Evolutionary conservation across 1,284 basidiomycete genomes (phyloP).

Genomic region (Cutaneotrichosporon sp.): DNA sequence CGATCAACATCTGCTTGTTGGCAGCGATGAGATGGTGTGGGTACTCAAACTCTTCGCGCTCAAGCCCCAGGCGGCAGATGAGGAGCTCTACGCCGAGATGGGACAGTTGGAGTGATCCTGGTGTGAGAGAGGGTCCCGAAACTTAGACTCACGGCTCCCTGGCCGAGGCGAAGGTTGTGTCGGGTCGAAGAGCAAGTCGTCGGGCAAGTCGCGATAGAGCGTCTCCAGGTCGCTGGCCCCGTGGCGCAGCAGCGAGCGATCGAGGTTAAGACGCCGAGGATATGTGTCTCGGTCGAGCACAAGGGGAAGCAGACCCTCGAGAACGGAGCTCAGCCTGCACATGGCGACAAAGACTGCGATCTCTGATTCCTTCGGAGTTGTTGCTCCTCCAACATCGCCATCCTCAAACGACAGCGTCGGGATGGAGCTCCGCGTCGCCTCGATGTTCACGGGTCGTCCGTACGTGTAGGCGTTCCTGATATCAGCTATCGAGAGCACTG

Average conservation of each 20-base stretch:
- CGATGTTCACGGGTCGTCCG: conserved; percentile 25
- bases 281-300: conserved; percentile 19
- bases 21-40: conserved; percentile 12
- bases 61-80: conserved; percentile 25
- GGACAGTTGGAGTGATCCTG: conserved; percentile 21
- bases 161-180: neutral
- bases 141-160: conserved; percentile 8
- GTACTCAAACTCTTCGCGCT: conserved; percentile 22
- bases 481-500: neutral
- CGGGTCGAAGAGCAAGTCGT: conserved; percentile 17
- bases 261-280: conserved; percentile 6
- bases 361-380: conserved; percentile 9
- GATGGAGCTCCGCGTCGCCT: conserved; percentile 12
- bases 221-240: conserved; percentile 22
- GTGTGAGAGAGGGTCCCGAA: neutral
- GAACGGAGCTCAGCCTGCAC: conserved; percentile 16
- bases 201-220: conserved; percentile 22
- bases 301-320: conserved; percentile 23
- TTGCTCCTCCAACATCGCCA: conserved; percentile 13
- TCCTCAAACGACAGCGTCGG: conserved; percentile 23
- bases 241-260: conserved; percentile 18
- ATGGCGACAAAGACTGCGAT: conserved; percentile 24
- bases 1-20: conserved; percentile 11
- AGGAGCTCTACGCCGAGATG: conserved; percentile 22
- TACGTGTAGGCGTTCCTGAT: conserved; percentile 27